Conservation (phyloP, 2,329 filamentous ascomycete species). For the Fonsecaea pugnacius region DNA sequence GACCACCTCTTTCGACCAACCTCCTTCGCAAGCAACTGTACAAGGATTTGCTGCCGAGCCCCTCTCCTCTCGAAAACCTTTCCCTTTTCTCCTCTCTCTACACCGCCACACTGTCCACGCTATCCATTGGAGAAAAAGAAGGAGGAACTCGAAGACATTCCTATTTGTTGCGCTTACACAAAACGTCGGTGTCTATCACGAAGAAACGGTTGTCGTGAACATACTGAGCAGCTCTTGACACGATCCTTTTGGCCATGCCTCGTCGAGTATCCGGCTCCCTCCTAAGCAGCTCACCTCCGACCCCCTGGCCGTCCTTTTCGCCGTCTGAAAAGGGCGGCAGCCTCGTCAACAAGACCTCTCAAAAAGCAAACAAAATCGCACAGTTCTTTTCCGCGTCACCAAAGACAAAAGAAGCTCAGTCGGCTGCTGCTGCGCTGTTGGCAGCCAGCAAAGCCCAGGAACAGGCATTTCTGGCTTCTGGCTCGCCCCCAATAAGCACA, state of each 20-base stretch:
- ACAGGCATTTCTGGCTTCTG: conserved; percentile 65
- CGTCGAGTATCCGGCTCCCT: conserved; percentile 65
- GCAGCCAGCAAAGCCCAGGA: conserved; percentile 65
- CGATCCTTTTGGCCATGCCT: conserved; percentile 58
- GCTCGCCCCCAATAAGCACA: conserved; percentile 67
- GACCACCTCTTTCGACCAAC: conserved; percentile 3
- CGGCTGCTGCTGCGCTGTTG: conserved; percentile 65
- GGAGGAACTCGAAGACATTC: conserved; percentile 4
- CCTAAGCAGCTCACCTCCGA: conserved; percentile 56
- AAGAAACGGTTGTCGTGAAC: conserved; percentile 9
- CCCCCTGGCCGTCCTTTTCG: conserved; percentile 55
- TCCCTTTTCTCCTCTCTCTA: conserved; percentile 12
- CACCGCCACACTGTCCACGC: conserved; percentile 30
- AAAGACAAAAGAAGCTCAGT: conserved; percentile 67
- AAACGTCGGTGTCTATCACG: conserved; percentile 4
- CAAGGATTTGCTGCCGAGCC: neutral
- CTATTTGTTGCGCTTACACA: conserved; percentile 8
- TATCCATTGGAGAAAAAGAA: conserved; percentile 3
- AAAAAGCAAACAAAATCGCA: conserved; percentile 75
- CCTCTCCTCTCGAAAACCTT: conserved; percentile 8
- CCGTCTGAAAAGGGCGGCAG: conserved; percentile 56
- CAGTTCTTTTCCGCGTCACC: conserved; percentile 82
- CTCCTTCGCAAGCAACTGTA: neutral
- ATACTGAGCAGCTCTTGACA: neutral
- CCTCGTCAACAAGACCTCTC: conserved; percentile 53